Evolutionary conservation across 2,329 filamentous ascomycete genomes (phyloP), one percentile per base, ranked within the genome.

Genomic region (Fusarium praegraminearum): DNA sequence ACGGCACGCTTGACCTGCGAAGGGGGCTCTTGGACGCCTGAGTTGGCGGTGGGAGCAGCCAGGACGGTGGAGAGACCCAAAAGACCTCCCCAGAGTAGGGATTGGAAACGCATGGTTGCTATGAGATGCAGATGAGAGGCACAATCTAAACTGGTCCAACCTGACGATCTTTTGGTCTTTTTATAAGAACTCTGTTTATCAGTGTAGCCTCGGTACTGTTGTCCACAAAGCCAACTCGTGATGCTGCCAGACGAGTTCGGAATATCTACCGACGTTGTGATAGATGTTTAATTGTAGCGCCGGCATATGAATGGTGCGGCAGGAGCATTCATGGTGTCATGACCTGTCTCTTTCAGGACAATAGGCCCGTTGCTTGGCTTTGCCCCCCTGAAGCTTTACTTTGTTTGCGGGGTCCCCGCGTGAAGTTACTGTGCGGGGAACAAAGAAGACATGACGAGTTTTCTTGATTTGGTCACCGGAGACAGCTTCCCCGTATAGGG

Each of bases 81-180:
- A 32, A 69, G 67, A 9, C 67, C 67, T 59, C 62, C 67, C 62
- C 67, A 53, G 24, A 69, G 32, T 13, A 69, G 28, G 26, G 67
- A 55, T 47, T 67, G 63, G 41, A 69, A 46, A 20, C 40, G 67
- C 67, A 69, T 69, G 18, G 4, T 67, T 35, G 1, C 20, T 24
- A 7, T 26, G 20, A 28, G 44, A 36, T 50, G 38, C 15, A 38
- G 51, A 5, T 9, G 28, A 49, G 16, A 46, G 33, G n/a, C 33
- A 30, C 30, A 36, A 33, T n/a, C 30, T 33, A 13, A 30, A 5
- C 1, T 22, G 7, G 20, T 7, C 10, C 8, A 22, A 8, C 13
- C n/a, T 15, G 22, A 33, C 15, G 33, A 32, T 38, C 18, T 18
- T 9, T 13, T 6, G 5, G 8, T 16, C 47, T 20, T 46, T 20